Conservation (phyloP, 331 rosid species). For the Spiraea crenata region DNA sequence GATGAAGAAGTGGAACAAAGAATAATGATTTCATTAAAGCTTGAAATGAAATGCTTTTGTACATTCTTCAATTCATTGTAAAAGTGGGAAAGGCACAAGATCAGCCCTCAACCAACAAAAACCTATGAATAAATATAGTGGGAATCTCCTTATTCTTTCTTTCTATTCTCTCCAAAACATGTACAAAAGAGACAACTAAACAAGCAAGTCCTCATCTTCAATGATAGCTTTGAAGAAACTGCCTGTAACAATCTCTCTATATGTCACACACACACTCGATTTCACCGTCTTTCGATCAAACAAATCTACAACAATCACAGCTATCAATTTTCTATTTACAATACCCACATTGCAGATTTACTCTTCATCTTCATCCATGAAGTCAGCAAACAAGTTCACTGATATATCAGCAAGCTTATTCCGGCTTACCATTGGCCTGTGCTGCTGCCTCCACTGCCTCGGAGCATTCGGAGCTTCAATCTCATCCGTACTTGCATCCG, state of each 20-base stretch:
- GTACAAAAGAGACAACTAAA: slow-evolving; percentile 33
- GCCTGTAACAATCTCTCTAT: slow-evolving; percentile 29
- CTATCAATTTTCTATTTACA: slow-evolving; percentile 22
- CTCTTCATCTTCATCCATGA: slow-evolving; percentile 25
- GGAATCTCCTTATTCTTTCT: slow-evolving; percentile 15
- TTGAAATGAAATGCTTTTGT: not conserved
- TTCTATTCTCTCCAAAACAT: slow-evolving; percentile 28
- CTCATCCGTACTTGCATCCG: slow-evolving; percentile 29
- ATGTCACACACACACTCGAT: slow-evolving; percentile 16
- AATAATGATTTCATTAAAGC: not conserved
- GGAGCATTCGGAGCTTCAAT: slow-evolving; percentile 63
- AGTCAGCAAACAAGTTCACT: slow-evolving; percentile 31
- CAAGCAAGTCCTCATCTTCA: slow-evolving; percentile 50
- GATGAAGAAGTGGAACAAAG: not conserved
- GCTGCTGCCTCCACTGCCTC: slow-evolving; percentile 17
- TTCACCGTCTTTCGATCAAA: not conserved
- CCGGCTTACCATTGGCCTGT: slow-evolving; percentile 23
- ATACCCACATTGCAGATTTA: not conserved
- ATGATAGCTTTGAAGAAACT: slow-evolving; percentile 59
- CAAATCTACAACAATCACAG: slow-evolving; percentile 21
- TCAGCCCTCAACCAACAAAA: slow-evolving; percentile 38
- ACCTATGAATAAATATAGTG: slow-evolving; percentile 19
- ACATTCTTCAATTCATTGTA: slow-evolving; percentile 31
- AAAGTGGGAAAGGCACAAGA: slow-evolving; percentile 33
- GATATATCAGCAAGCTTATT: slow-evolving; percentile 43